Evolutionary conservation across 805 yeast species (phyloP), one percentile per base, ranked within the genome.

Genomic region (Saturnispora gosingensis): DNA sequence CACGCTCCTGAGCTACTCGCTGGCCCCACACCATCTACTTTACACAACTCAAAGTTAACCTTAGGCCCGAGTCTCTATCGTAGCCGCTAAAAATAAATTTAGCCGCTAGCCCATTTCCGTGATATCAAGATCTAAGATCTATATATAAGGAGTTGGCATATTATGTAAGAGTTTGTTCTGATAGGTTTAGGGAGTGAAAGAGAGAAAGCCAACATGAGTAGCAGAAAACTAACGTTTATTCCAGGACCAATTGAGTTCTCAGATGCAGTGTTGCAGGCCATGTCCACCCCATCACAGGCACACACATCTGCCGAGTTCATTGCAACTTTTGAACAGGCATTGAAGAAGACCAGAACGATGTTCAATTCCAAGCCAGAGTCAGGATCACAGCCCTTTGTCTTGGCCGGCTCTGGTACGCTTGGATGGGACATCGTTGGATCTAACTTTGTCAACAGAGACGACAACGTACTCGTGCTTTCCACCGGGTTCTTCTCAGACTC

Each of bases 371-470:
- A 80, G 27, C n/a, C 25, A 60, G 64, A 69, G n/a, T 78, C 25
- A 59, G 64, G 69, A 15, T 78, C 93, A 36, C 96, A 88, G 71
- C 88, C 90, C 7, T 75, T 86, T 54, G 86, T 91, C 15, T 64
- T 91, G 52, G 76, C 93, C 3, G 98, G 97, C 43, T 84, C 95
- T 2, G 98, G 98, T 53, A 88, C 97, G 20, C 75, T 90, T 42
- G 98, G 98, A 36, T 90, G 97, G 96, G 98, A 90, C 63, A 72
- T 90, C 55, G 83, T 80, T 42, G 95, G 84, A 25, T 76, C 95
- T 34, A 90, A 91, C 69, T 73, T 89, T 58, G 62, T 88, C 50
- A 61, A 70, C 16, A 73, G 76, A 2, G 82, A 81, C 51, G 96
- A 89, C 53, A 76, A 80, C 45, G 91, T 81, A 6, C 76, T 91